Conservation (phyloP, 83 land plant species). For the Thuja plicata region DNA sequence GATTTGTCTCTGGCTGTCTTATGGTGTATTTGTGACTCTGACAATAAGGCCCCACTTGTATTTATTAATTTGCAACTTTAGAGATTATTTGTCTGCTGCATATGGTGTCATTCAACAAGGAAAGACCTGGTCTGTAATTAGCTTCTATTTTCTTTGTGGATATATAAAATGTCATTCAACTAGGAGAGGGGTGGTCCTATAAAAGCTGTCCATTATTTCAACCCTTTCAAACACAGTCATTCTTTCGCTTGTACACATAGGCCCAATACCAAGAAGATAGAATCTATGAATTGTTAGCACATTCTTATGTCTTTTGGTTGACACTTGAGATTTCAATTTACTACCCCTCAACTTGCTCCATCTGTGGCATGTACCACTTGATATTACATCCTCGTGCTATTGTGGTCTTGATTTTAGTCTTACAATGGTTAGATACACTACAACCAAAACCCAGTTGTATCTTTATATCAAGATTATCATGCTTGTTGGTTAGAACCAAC, state of each 20-base stretch:
- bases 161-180: background rate
- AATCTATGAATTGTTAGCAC: background rate
- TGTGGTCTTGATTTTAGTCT: background rate
- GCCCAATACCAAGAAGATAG: background rate
- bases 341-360: background rate
- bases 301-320: background rate
- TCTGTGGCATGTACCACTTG: background rate
- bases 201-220: background rate
- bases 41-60: background rate
- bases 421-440: background rate
- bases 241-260: background rate
- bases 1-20: background rate
- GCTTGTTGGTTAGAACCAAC: background rate
- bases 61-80: no score
- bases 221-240: background rate
- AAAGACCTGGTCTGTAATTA: background rate
- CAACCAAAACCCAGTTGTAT: background rate
- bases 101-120: background rate
- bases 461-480: background rate
- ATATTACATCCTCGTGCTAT: background rate
- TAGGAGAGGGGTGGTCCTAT: background rate
- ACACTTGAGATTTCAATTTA: background rate
- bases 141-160: background rate
- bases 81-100: background rate
- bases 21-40: background rate